phyloP scores from a whole-genome alignment of 441 rosid genomes.

The Populus trichocarpa region DNA sequence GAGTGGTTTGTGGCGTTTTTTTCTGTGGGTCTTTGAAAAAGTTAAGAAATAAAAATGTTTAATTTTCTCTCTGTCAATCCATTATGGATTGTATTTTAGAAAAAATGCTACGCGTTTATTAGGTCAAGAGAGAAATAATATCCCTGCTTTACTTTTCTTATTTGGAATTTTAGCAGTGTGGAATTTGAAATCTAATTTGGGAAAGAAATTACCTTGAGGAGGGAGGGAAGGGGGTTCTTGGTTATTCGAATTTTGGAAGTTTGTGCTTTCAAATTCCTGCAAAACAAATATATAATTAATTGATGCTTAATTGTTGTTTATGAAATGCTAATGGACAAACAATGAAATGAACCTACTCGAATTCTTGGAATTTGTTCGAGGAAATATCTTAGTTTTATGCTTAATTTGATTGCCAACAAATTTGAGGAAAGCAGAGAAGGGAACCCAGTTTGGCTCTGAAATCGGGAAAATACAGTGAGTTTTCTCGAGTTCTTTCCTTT shows the following conservation, averaged over 20 bases:
- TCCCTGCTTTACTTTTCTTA: not conserved
- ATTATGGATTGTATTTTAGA: not conserved
- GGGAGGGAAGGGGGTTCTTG: not conserved
- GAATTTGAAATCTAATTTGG: not conserved
- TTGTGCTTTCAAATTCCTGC: constrained; percentile 9
- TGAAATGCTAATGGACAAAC: not conserved
- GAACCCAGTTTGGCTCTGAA: not conserved
- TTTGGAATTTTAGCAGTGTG: not conserved
- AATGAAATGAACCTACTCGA: not conserved
- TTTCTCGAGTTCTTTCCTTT: not conserved
- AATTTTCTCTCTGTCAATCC: not conserved
- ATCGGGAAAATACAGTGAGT: not conserved
- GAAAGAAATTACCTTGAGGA: constrained; percentile 3
- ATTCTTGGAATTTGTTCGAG: not conserved
- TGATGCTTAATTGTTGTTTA: not conserved
- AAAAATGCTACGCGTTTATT: not conserved
- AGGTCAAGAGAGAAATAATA: not conserved
- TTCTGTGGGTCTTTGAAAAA: not conserved
- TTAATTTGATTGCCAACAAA: not conserved
- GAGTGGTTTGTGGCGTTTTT: not conserved
- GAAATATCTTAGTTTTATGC: not conserved
- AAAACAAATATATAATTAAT: not conserved
- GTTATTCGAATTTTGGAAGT: not conserved
- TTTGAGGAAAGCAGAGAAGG: not conserved
- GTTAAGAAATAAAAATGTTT: not conserved